These are phyloP conservation scores for Pilaira anomala DNA, from an alignment of 192 early-diverging fungal genomes.

Conservation along the genomic window DNA sequence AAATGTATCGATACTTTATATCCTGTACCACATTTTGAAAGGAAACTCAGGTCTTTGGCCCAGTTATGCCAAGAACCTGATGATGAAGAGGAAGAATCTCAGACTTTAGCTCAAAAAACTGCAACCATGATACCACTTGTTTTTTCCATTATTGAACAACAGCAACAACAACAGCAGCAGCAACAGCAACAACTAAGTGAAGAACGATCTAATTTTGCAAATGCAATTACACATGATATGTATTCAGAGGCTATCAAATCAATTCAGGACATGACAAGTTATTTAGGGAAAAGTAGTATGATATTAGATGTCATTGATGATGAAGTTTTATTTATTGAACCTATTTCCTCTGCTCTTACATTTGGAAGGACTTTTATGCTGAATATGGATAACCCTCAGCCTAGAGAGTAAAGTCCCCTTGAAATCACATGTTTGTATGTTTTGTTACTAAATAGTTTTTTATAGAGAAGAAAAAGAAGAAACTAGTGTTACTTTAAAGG, in stretches of 20 bases:
- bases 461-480: background rate
- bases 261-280: conserved; percentile 15
- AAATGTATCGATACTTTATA: conserved; percentile 29
- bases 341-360: conserved; percentile 10
- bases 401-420: conserved; percentile 10
- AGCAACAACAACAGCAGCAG: background rate
- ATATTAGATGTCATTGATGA: conserved; percentile 29
- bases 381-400: conserved; percentile 19
- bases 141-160: conserved; percentile 21
- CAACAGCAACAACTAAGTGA: background rate
- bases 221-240: conserved; percentile 25
- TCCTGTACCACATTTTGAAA: conserved; percentile 31
- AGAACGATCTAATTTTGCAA: background rate
- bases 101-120: background rate
- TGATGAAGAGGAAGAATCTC: background rate
- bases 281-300: conserved; percentile 26
- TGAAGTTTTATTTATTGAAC: conserved; percentile 4
- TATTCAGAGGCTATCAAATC: conserved; percentile 31
- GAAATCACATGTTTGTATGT: too few relatives aligned
- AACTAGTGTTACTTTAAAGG: background rate
- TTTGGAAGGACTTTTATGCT: conserved; percentile 20
- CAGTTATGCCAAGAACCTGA: conserved; percentile 32
- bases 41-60: conserved; percentile 28
- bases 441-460: background rate
- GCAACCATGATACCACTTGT: conserved; percentile 20